Evolutionary conservation across 441 rosid genomes (phyloP).

Genomic region (Euphorbia schlechtendalii): DNA sequence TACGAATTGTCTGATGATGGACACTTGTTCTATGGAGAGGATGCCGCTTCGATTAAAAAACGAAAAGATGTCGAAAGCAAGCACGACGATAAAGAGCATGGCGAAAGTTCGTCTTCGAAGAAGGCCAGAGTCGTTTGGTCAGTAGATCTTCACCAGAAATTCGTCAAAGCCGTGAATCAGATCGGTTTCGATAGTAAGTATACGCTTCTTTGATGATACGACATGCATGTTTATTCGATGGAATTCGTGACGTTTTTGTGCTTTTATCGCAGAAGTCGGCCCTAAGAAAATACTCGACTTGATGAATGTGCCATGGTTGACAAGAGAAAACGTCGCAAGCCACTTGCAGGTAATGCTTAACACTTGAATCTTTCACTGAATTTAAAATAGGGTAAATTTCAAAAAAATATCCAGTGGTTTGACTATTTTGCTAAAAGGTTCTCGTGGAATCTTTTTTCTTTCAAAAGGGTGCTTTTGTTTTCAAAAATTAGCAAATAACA

Average conservation of each 20-base stretch:
- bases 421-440: too few species aligned
- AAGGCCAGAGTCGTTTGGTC: constrained; percentile 72
- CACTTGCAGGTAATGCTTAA: constrained; percentile 69
- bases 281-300: constrained; percentile 75
- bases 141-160: constrained; percentile 50
- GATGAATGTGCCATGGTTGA: constrained; percentile 69
- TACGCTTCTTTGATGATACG: constrained; percentile 2
- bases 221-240: constrained; percentile 22
- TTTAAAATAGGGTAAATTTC: too few species aligned
- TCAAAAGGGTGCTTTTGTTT: too few species aligned
- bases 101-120: constrained; percentile 26
- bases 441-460: too few species aligned
- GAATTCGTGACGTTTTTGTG: constrained; percentile 38
- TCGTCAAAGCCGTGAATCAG: constrained; percentile 58
- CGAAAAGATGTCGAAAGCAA: constrained; percentile 22
- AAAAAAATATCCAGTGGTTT: too few species aligned
- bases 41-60: constrained; percentile 7
- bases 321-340: constrained; percentile 89
- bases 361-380: neutral
- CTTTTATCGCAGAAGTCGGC: constrained; percentile 77
- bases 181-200: constrained; percentile 72
- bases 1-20: constrained; percentile 15
- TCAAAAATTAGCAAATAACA: too few species aligned
- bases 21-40: constrained; percentile 22
- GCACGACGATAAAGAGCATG: constrained; percentile 19